Conservation (phyloP, 805 yeast species). For the Candida fluviatilis region DNA sequence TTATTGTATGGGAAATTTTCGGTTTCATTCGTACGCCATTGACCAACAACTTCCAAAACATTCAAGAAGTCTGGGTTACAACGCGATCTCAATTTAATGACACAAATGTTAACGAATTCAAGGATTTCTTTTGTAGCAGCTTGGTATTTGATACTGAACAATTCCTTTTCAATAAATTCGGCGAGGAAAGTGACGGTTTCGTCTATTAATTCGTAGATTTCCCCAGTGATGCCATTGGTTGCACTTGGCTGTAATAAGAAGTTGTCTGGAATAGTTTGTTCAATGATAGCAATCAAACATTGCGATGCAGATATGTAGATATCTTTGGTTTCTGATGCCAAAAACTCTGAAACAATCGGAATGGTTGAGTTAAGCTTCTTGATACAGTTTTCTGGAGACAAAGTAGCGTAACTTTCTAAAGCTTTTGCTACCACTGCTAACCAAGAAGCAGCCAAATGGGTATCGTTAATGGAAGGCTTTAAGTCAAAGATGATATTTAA, state of each 20-base stretch:
- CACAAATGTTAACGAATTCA: conserved; percentile 58
- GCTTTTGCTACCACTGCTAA: conserved; percentile 90
- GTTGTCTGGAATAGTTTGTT: conserved; percentile 61
- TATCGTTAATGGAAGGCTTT: conserved; percentile 77
- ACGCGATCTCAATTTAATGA: conserved; percentile 60
- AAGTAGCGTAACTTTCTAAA: conserved; percentile 32
- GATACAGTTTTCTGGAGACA: conserved; percentile 44
- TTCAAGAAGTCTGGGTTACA: conserved; percentile 67
- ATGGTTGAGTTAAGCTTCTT: conserved; percentile 47
- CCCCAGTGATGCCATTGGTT: conserved; percentile 36
- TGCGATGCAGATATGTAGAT: conserved; percentile 78
- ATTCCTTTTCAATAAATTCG: conserved; percentile 48
- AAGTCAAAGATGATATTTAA: conserved; percentile 71
- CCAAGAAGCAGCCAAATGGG: conserved; percentile 91
- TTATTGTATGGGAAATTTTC: conserved; percentile 62
- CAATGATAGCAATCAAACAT: conserved; percentile 75
- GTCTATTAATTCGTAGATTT: conserved; percentile 54
- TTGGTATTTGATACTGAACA: conserved; percentile 70
- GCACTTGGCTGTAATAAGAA: conserved; percentile 50
- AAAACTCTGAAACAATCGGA: conserved; percentile 55
- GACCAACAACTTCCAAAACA: conserved; percentile 71
- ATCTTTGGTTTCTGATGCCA: conserved; percentile 60
- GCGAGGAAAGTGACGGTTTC: conserved; percentile 49
- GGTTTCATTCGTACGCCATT: conserved; percentile 77
- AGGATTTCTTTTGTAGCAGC: conserved; percentile 72